Percentiles rank a stretch among this genome's conserved stretches.
These are phyloP conservation scores for Elsinoe australis DNA, from an alignment of 2,329 filamentous ascomycete genomes.

Conservation along the genomic window DNA sequence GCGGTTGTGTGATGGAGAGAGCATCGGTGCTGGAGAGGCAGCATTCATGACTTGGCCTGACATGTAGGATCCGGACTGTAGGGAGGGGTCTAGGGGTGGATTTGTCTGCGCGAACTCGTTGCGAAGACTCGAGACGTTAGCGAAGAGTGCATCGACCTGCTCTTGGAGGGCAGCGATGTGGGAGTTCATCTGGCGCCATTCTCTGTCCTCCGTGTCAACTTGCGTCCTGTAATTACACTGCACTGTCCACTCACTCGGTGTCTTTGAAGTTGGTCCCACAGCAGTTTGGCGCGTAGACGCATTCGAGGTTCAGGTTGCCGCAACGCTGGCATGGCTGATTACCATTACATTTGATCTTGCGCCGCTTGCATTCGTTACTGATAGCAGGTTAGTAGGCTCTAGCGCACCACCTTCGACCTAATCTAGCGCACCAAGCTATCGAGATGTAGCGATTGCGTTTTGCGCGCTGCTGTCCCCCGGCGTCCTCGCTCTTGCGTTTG, in stretches of 20 bases:
- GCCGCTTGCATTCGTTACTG: conserved; percentile 57
- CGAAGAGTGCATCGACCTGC: conserved; percentile 71
- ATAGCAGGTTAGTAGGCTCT: conserved; percentile 15
- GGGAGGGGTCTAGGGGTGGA: conserved; percentile 31
- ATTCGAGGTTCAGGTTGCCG: conserved; percentile 56
- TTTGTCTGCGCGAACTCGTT: conserved; percentile 36
- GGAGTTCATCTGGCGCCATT: conserved; percentile 73
- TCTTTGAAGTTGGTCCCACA: conserved; percentile 78
- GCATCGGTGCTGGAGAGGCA: conserved; percentile 10
- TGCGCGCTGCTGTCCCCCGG: conserved; percentile 43
- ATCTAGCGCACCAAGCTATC: conserved; percentile 51
- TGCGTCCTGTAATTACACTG: conserved; percentile 16
- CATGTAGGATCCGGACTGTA: conserved; percentile 23
- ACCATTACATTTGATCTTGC: conserved; percentile 63
- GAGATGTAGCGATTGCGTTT: conserved; percentile 62
- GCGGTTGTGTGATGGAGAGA: conserved; percentile 21
- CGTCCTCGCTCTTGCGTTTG: conserved; percentile 42
- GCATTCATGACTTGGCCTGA: not conserved
- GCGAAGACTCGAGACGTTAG: conserved; percentile 62
- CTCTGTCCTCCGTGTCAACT: conserved; percentile 42
- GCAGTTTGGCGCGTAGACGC: conserved; percentile 59
- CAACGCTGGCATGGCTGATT: conserved; percentile 58
- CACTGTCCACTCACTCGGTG: conserved; percentile 54
- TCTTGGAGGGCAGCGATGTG: conserved; percentile 72
- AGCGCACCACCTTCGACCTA: conserved; percentile 26